A percentile compares a stretch with the other conserved stretches of the same genome.
Conservation (phyloP, 192 early-diverging fungal genomes). For the Obelidium mucronatum region DNA sequence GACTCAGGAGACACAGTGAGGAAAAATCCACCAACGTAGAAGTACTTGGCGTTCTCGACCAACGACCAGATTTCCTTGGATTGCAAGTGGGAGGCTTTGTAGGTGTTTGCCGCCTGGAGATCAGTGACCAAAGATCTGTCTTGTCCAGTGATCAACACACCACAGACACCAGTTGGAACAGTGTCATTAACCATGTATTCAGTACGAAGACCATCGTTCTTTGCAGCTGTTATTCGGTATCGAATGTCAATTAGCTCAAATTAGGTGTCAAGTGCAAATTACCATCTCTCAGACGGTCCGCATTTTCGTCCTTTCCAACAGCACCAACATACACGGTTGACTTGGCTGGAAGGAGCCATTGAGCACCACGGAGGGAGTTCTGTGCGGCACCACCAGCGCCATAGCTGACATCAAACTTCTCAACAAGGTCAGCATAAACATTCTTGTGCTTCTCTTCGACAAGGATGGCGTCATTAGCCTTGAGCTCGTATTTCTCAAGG, state of each 20-base stretch:
- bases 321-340: conserved; percentile 93
- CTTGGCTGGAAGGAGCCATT: conserved; percentile 87
- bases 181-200: conserved; percentile 84
- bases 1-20: conserved; percentile 88
- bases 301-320: conserved; percentile 87
- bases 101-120: conserved; percentile 90
- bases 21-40: conserved; percentile 96
- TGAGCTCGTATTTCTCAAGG: conserved; percentile 86
- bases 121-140: conserved; percentile 93
- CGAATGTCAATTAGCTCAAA: not conserved
- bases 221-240: conserved; percentile 63
- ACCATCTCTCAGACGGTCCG: conserved; percentile 65
- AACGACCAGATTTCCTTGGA: conserved; percentile 82
- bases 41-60: conserved; percentile 88
- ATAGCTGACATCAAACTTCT: conserved; percentile 72
- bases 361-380: conserved; percentile 84
- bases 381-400: conserved; percentile 97
- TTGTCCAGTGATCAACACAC: conserved; percentile 90
- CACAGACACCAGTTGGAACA: conserved; percentile 93
- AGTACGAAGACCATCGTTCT: conserved; percentile 84
- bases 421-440: conserved; percentile 85
- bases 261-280: not conserved
- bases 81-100: conserved; percentile 72
- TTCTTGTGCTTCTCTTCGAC: conserved; percentile 88
- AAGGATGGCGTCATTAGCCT: conserved; percentile 96